phyloP scores from a whole-genome alignment of 108 stramenopile genomes.

The Nitzschia sp. region DNA sequence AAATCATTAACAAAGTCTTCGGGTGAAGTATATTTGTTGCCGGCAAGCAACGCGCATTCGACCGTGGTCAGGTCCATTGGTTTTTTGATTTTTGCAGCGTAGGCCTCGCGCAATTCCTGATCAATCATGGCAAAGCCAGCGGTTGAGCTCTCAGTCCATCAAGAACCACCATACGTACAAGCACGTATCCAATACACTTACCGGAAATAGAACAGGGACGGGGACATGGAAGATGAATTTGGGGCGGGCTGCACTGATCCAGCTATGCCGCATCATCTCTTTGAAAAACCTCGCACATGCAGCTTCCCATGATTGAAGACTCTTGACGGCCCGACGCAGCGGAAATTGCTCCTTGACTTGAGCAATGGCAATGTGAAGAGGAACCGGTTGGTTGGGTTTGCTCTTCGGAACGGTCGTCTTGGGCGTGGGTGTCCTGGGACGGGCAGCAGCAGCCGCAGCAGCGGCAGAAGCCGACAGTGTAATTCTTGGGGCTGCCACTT shows the following conservation, averaged over 20 bases:
- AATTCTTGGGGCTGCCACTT: conserved; percentile 37
- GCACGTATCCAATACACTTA: conserved; percentile 6
- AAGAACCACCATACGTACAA: not conserved
- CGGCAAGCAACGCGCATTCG: conserved; percentile 75
- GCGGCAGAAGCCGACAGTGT: conserved; percentile 33
- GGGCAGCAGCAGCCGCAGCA: conserved; percentile 24
- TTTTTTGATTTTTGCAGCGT: conserved; percentile 67
- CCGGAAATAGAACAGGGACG: conserved; percentile 76
- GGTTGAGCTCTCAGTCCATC: too few relatives aligned
- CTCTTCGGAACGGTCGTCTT: conserved; percentile 24
- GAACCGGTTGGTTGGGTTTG: conserved; percentile 68
- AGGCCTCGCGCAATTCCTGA: conserved; percentile 61
- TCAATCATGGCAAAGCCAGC: not conserved
- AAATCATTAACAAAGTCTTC: conserved; percentile 83
- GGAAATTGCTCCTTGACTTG: conserved; percentile 79
- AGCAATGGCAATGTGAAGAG: conserved; percentile 85
- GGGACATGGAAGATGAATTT: conserved; percentile 88
- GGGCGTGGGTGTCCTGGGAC: conserved; percentile 10
- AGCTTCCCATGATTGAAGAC: conserved; percentile 71
- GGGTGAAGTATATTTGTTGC: conserved; percentile 47
- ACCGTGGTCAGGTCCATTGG: conserved; percentile 91
- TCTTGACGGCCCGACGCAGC: conserved; percentile 63
- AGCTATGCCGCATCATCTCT: conserved; percentile 78
- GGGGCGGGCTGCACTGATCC: conserved; percentile 62
- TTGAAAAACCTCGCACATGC: conserved; percentile 68